A percentile compares a stretch with the other conserved stretches of the same genome.
These are phyloP conservation scores for Macadamia integrifolia DNA, from an alignment of 164 flowering plant species.

Conservation along the genomic window DNA sequence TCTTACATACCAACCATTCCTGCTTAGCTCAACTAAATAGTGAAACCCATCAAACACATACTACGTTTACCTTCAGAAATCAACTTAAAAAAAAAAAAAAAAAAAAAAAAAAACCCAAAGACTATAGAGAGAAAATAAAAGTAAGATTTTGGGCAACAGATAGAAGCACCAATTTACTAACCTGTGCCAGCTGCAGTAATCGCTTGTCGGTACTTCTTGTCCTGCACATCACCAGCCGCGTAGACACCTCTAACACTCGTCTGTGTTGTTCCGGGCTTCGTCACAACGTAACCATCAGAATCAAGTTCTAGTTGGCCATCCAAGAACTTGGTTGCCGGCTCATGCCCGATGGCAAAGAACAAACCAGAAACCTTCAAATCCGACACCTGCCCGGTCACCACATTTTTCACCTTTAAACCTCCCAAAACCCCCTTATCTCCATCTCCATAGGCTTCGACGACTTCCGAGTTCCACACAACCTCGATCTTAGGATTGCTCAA, in stretches of 20 bases:
- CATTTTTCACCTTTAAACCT: conserved; percentile 75
- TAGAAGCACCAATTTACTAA: conserved; percentile 31
- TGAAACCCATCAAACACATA: too few relatives aligned
- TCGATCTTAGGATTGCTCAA: conserved; percentile 75
- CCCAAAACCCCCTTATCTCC: conserved; percentile 41
- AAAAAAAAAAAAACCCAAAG: not conserved
- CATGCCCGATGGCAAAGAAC: conserved; percentile 97
- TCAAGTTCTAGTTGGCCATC: conserved; percentile 79
- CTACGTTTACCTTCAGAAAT: too few relatives aligned
- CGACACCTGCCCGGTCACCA: conserved; percentile 53
- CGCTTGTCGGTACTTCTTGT: conserved; percentile 96
- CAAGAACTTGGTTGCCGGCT: conserved; percentile 92
- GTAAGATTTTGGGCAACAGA: too few relatives aligned
- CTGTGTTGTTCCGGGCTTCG: conserved; percentile 74
- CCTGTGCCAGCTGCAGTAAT: conserved; percentile 97
- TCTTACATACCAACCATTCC: too few relatives aligned
- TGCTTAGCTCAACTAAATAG: too few relatives aligned
- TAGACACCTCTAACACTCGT: conserved; percentile 89
- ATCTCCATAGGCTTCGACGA: conserved; percentile 68
- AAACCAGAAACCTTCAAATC: conserved; percentile 78
- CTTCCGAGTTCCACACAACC: conserved; percentile 78
- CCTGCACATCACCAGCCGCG: conserved; percentile 99
- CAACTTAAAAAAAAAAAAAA: not conserved
- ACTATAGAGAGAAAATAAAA: not conserved
- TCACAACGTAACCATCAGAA: conserved; percentile 74